Evolutionary conservation across 257 asterid species (phyloP).

Genomic region (Penstemon newberryi): DNA sequence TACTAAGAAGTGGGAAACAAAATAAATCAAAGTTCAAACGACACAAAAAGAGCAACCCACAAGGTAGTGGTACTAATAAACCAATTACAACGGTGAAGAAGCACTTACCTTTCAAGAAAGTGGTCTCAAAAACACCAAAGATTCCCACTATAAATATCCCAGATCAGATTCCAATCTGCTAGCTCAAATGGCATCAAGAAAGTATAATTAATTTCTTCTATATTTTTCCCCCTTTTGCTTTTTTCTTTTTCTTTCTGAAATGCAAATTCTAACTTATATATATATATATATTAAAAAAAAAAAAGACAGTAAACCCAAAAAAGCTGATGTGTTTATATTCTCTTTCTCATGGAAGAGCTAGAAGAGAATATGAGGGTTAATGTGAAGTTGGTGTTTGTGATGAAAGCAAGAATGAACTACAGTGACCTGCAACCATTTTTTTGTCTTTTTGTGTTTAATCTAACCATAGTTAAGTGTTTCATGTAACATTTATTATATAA

Average conservation of each 20-base stretch:
- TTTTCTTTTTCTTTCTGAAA: constrained; percentile 21
- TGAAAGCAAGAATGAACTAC: constrained; percentile 35
- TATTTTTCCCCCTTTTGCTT: background rate
- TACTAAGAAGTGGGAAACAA: constrained; percentile 30
- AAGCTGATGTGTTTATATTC: constrained; percentile 21
- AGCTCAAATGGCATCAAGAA: too few relatives aligned
- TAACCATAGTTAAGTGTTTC: background rate
- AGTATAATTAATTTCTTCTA: background rate
- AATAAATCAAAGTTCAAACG: background rate
- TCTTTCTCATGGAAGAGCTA: background rate
- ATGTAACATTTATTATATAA: background rate
- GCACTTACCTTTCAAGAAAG: constrained; percentile 48
- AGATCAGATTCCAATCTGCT: constrained; percentile 17
- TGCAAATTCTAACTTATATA: constrained; percentile 15
- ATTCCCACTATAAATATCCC: constrained; percentile 54
- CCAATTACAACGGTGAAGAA: constrained; percentile 24
- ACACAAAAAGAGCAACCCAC: constrained; percentile 19
- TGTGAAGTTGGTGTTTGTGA: constrained; percentile 3
- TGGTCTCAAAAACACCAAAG: constrained; percentile 44
- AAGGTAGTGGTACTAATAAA: constrained; percentile 22
- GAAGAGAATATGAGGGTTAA: too few relatives aligned
- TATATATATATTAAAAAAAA: background rate
- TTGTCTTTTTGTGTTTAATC: background rate
- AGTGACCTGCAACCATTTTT: constrained; percentile 37
- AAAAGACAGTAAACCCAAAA: background rate